Base-by-base conservation (phyloP, 1,139 yeast species). In the Wickerhamomyces sp. region DNA sequence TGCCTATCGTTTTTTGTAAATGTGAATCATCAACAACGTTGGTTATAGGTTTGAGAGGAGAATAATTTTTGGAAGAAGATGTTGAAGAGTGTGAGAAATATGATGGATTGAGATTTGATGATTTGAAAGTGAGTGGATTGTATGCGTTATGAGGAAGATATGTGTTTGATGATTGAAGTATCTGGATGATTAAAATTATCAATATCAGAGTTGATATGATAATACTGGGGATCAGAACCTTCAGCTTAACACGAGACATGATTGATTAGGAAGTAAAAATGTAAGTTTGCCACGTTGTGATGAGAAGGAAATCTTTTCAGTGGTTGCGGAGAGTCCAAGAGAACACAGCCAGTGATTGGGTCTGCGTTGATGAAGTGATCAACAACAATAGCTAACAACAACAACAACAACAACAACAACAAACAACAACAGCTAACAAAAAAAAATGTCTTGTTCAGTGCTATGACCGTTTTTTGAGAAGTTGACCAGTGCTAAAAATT, bases 11-110 rank as follows among this genome's bases (percentile, higher is more conserved):
- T 15, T 26, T n/a, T 2, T 23, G 37, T 9, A 36, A 11, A 11
- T 5, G 11, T 4, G 23, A 28, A 22, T 33, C 39, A 4, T 33
- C 17, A 16, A 36, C 24, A 3, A 36, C n/a, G 6, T 26, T 33
- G 2, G 26, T 23, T 16, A 30, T 18, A 8, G 33, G 33, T 28
- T 17, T 33, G 9, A 14, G 16, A 6, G 12, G 22, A 9, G 23
- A 19, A 12, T 2, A 17, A n/a, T 12, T 15, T 10, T 3, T 19
- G n/a, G 15, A 28, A 12, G 20, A 6, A 9, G 17, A 6, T 11
- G 22, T 10, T 16, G 14, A 6, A 9, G 14, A 16, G n/a, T n/a
- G n/a, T n/a, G n/a, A n/a, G n/a, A n/a, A n/a, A 9, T 8, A n/a
- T 19, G 5, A 6, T 14, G 17, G 13, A 15, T 8, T 8, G 17